phyloP scores from a whole-genome alignment of 2,329 filamentous ascomycete species.

The Monosporascus sp. region DNA sequence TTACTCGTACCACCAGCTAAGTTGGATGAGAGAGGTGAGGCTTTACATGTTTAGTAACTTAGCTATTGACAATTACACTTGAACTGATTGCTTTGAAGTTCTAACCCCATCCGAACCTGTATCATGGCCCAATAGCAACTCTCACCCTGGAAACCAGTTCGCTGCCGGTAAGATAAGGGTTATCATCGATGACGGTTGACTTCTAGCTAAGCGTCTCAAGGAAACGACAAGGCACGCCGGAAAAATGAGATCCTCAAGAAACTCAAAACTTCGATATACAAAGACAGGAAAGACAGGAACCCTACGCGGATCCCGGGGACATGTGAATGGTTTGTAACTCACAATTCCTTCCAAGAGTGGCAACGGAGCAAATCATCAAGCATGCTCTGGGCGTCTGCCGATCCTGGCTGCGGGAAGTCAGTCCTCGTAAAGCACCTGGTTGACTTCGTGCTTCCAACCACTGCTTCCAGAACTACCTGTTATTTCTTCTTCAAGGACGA shows the following conservation, averaged over 20 bases:
- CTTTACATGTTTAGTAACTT: too few relatives aligned
- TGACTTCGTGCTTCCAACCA: constrained; percentile 22
- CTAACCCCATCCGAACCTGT: too few relatives aligned
- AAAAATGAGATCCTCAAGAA: neutral
- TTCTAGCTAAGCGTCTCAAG: too few relatives aligned
- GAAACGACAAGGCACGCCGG: too few relatives aligned
- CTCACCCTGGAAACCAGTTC: too few relatives aligned
- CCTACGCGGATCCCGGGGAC: constrained; percentile 23
- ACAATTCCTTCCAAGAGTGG: constrained; percentile 14
- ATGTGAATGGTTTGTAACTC: constrained; percentile 14
- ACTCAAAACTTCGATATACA: neutral
- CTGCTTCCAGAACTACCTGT: constrained; percentile 18
- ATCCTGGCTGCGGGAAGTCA: constrained; percentile 40
- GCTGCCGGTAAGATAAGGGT: too few relatives aligned
- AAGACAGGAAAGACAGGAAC: constrained; percentile 26
- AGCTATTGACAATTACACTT: too few relatives aligned
- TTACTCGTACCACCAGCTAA: too few relatives aligned
- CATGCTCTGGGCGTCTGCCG: constrained; percentile 33
- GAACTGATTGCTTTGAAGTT: too few relatives aligned
- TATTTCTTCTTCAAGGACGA: constrained; percentile 36
- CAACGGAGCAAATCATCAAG: constrained; percentile 1
- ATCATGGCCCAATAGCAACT: too few relatives aligned
- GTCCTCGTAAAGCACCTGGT: constrained; percentile 33
- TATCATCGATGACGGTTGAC: too few relatives aligned
- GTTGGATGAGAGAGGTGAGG: too few relatives aligned